A percentile compares a stretch with the other conserved stretches of the same genome.
These are phyloP conservation scores for Backusella luteola DNA, from an alignment of 192 early-diverging fungal genomes.

Conservation along the genomic window DNA sequence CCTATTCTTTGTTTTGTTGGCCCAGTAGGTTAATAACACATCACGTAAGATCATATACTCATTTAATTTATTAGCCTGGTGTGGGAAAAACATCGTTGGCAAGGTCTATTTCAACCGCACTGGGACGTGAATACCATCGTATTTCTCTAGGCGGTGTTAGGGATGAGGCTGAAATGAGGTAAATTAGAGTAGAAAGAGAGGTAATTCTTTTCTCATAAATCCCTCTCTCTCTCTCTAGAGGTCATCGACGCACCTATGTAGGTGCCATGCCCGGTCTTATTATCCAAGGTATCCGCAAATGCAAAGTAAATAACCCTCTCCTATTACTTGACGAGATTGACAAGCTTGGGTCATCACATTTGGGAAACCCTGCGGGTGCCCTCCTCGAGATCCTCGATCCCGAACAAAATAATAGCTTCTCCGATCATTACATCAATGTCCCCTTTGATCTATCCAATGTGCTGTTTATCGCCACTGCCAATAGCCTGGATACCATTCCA, in stretches of 20 bases:
- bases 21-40: conserved; percentile 40
- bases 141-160: conserved; percentile 80
- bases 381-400: conserved; percentile 84
- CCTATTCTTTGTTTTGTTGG: conserved; percentile 79
- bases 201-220: neutral
- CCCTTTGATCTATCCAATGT: conserved; percentile 62
- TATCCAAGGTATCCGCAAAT: conserved; percentile 67
- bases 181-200: neutral
- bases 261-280: conserved; percentile 82
- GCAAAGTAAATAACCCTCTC: conserved; percentile 70
- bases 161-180: conserved; percentile 82
- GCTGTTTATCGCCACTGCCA: conserved; percentile 85
- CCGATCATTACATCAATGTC: conserved; percentile 80
- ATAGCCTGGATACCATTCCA: conserved; percentile 74
- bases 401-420: conserved; percentile 81
- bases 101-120: conserved; percentile 73
- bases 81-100: conserved; percentile 87
- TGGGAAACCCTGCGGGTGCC: conserved; percentile 78
- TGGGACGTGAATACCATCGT: conserved; percentile 77
- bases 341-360: conserved; percentile 64
- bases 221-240: conserved; percentile 39
- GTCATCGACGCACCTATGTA: conserved; percentile 85
- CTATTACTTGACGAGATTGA: conserved; percentile 71
- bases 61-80: conserved; percentile 20
- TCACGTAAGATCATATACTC: neutral